These are phyloP conservation scores for Populus hybrid DNA, from an alignment of 441 rosid genomes.

Conservation along the genomic window DNA sequence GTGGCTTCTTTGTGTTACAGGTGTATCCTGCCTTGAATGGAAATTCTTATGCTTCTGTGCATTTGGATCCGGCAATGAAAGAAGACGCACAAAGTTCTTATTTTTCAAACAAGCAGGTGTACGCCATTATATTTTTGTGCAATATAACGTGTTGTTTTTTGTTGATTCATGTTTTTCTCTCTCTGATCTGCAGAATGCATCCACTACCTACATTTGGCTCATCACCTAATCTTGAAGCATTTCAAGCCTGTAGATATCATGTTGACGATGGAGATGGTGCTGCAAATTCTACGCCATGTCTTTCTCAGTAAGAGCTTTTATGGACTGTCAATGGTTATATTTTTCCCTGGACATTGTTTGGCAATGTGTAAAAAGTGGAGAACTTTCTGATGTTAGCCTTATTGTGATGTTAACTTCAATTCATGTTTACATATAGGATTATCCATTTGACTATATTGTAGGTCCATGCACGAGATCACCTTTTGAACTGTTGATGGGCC, in stretches of 20 bases:
- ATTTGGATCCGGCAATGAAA: slow-evolving; percentile 49
- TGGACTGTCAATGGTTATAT: background rate
- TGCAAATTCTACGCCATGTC: slow-evolving; percentile 36
- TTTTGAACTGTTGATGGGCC: slow-evolving; percentile 92
- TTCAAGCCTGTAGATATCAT: slow-evolving; percentile 28
- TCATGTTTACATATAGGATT: background rate
- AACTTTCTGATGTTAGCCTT: background rate
- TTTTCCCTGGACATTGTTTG: background rate
- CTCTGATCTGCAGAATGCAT: slow-evolving; percentile 44
- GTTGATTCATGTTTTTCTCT: slow-evolving; percentile 15
- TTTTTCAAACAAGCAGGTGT: slow-evolving; percentile 48
- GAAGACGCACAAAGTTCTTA: slow-evolving; percentile 81
- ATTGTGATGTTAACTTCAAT: slow-evolving; percentile 11
- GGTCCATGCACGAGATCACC: slow-evolving; percentile 97
- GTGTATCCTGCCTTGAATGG: slow-evolving; percentile 54
- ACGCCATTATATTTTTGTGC: slow-evolving; percentile 5
- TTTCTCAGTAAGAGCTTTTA: slow-evolving; percentile 34
- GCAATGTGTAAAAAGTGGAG: background rate
- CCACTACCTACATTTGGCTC: slow-evolving; percentile 96
- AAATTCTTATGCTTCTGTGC: slow-evolving; percentile 35
- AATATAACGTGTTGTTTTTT: background rate
- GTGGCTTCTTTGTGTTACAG: slow-evolving; percentile 31
- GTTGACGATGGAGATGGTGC: slow-evolving; percentile 62
- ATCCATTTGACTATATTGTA: slow-evolving; percentile 29
- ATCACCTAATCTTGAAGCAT: slow-evolving; percentile 67